These are phyloP conservation scores for Picocystis salinarum DNA, from an alignment of 139 green algal genomes.

Conservation along the genomic window DNA sequence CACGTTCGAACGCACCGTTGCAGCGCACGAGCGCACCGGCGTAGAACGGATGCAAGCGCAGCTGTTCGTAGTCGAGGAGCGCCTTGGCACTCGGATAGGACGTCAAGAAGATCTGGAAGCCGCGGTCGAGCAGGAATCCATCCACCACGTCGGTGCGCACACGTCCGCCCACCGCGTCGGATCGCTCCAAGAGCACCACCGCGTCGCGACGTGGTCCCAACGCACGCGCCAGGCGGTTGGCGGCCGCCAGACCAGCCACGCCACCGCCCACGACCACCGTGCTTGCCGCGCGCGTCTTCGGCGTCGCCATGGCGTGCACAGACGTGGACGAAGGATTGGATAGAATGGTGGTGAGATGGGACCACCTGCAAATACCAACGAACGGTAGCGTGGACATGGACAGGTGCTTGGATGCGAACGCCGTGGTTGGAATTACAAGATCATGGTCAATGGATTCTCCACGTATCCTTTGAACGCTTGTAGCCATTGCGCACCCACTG, in stretches of 20 bases:
- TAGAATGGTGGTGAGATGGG: no score
- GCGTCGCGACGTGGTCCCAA: conserved; percentile 6
- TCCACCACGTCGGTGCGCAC: conserved; percentile 75
- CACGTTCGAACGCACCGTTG: conserved; percentile 20
- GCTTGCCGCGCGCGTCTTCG: conserved; percentile 33
- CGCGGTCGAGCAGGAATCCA: conserved; percentile 83
- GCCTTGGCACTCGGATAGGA: conserved; percentile 17
- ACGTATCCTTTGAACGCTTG: conserved; percentile 75
- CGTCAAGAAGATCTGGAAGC: conserved; percentile 97
- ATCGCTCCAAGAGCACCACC: conserved; percentile 50
- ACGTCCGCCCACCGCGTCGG: conserved; percentile 71
- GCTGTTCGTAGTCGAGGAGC: conserved; percentile 57
- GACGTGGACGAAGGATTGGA: no score
- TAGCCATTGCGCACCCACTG: conserved; percentile 86
- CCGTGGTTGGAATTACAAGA: no score
- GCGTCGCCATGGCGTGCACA: conserved; percentile 23
- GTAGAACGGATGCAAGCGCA: conserved; percentile 81
- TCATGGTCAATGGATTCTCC: conserved; percentile 72
- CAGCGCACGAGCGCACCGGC: conserved; percentile 63
- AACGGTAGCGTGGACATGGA: no score
- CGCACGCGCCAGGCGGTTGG: no score
- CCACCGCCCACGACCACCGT: conserved; percentile 35
- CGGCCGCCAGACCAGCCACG: conserved; percentile 36
- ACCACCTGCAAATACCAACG: no score
- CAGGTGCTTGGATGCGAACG: no score